Percentiles rank a stretch among this genome's conserved stretches.
phyloP scores from a whole-genome alignment of 306 rosid genomes.

The Erythrophleum fordii region DNA sequence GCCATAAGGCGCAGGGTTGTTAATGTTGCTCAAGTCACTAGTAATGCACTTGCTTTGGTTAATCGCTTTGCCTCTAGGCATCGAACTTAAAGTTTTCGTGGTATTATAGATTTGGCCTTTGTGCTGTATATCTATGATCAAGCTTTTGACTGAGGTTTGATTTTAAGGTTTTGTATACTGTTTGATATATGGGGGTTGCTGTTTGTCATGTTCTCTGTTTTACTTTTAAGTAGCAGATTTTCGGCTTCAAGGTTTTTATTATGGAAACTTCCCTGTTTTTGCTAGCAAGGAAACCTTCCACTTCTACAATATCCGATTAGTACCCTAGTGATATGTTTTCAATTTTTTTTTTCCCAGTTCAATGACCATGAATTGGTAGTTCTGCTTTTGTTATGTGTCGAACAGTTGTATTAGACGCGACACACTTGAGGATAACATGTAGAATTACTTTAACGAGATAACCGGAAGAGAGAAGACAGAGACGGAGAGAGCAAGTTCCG shows the following conservation, averaged over 20 bases:
- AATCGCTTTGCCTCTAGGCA: slow-evolving; percentile 60
- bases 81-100: neutral
- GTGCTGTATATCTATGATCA: neutral
- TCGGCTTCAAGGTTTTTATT: neutral
- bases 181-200: too few relatives aligned
- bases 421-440: too few relatives aligned
- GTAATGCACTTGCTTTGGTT: slow-evolving; percentile 76
- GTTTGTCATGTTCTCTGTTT: neutral
- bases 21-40: slow-evolving; percentile 65
- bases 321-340: too few relatives aligned
- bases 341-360: too few relatives aligned
- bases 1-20: slow-evolving; percentile 45
- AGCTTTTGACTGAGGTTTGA: neutral
- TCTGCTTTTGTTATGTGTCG: neutral
- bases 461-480: too few relatives aligned
- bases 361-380: neutral
- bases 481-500: too few relatives aligned
- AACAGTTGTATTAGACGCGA: too few relatives aligned
- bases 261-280: neutral
- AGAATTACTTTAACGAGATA: neutral
- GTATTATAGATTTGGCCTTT: neutral
- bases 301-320: neutral
- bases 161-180: neutral
- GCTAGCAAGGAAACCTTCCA: neutral
- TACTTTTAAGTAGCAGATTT: neutral